Base-by-base conservation (phyloP, 2,329 filamentous ascomycete species). In the Cladosporium sp. region DNA sequence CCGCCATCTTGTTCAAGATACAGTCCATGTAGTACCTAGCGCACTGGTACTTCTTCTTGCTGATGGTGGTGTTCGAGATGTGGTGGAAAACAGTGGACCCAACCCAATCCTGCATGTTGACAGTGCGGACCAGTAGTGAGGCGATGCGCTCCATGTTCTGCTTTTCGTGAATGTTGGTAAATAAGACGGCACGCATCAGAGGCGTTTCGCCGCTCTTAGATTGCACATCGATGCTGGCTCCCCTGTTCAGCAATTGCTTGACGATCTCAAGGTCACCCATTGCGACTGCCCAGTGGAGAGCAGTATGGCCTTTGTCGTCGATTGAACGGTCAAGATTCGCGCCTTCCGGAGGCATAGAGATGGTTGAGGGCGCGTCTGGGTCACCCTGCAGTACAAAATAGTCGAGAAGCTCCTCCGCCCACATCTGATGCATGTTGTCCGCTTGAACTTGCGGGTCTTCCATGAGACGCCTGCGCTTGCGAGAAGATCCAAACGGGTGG, bases 241-340 rank as follows among this genome's bases (percentile, higher is more conserved):
- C 85, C 56, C 91, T 89, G 38, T 83, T 80, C 61, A 93, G 86
- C 14, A 98, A 77, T 68, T 95, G 87, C 68, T 86, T 89, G 56
- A 96, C 89, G 13, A 97, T 88, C 45, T 92, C 87, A 31, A 96
- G 77, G 61, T 97, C 93, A 54, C 93, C 93, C 92, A 98, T 98
- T 19, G 93, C 89, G 49, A 89, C 90, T 14, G 91, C 93, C 93
- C 93, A 98, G 67, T 98, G 93, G 59, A 98, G 80, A 5, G 92
- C 91, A 2, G 90, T 95, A 65, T 97, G 91, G 9, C 86, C 85
- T 63, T 95, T 90, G 41, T 90, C 87, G 67, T 98, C 93, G 57
- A 98, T 96, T n/a, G 85, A 79, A 68, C 89, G 87, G 70, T 98
- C 87, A 5, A 95, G 84, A 65, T 95, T 85, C 63, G 95, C 95